phyloP scores from a whole-genome alignment of 352 stramenopile genomes.

The Phytophthora pisi region DNA sequence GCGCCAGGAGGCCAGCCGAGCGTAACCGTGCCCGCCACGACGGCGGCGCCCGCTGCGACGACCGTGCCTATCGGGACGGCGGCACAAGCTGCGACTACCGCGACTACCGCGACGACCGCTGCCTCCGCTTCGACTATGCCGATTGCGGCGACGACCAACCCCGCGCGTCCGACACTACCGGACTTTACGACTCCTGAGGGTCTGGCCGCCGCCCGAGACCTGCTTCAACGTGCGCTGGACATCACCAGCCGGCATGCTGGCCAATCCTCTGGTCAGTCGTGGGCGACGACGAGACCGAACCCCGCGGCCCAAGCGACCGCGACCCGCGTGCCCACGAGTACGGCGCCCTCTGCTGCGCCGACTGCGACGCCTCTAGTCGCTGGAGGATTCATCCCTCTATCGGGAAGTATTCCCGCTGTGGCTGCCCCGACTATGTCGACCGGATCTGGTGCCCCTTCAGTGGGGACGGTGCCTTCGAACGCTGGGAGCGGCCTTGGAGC shows the following conservation, averaged over 20 bases:
- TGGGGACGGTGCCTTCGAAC: neutral
- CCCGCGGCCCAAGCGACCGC: neutral
- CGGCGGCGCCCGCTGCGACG: too few relatives aligned
- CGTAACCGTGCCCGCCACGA: too few relatives aligned
- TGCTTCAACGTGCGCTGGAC: neutral
- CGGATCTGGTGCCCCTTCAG: neutral
- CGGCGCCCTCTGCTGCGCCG: too few relatives aligned
- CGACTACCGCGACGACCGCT: too few relatives aligned
- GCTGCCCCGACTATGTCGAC: neutral
- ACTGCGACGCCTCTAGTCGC: neutral
- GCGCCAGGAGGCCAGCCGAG: too few relatives aligned
- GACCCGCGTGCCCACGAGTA: neutral
- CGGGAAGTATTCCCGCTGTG: neutral
- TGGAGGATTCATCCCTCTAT: neutral
- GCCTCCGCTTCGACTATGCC: too few relatives aligned
- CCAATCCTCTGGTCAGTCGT: neutral
- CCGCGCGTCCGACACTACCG: too few relatives aligned
- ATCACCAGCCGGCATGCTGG: neutral
- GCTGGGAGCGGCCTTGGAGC: neutral
- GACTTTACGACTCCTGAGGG: too few relatives aligned
- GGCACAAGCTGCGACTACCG: too few relatives aligned
- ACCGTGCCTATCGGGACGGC: too few relatives aligned
- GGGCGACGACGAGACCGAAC: neutral
- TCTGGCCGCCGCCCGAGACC: neutral
- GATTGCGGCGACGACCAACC: too few relatives aligned